Base-by-base conservation (phyloP, 2,329 filamentous ascomycete genomes). In the Aspergillus sp. region DNA sequence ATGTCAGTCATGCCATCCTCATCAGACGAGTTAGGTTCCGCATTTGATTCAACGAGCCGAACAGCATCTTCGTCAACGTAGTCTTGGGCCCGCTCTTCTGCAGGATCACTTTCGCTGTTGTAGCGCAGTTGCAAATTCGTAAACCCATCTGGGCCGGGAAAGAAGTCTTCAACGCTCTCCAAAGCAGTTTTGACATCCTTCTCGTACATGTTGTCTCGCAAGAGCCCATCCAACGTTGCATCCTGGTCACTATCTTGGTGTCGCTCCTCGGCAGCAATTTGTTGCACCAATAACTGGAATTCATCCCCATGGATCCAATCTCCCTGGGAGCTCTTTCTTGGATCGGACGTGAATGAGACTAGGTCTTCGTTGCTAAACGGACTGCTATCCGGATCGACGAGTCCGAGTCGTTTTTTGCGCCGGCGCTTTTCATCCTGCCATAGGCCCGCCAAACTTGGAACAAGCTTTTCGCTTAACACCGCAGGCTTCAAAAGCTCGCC, bases 251-350 rank as follows among this genome's bases (percentile, higher is more conserved):
- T 72, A 25, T 74, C 76, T 39, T 81, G 78, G 5, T 74, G 74
- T 59, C 79, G 82, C 70, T 97, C 92, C 23, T 88, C 80, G 1
- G 76, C 70, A 8, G 90, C 84, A 23, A 96, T 79, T 25, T 83
- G 77, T 31, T 79, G 74, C 2, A 96, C 78, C 64, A 89, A 82
- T 44, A 87, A 79, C 33, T 85, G 81, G 68, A 89, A 93, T 68
- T 96, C 93, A 47, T 91, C 87, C 71, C 98, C 93, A 64, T 97
- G 93, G 55, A 97, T 89, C 93, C 95, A 99, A 0, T 87, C 88
- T n/a, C 87, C 85, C n/a, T 85, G 81, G 40, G 87, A 83, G 2
- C 86, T 85, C 59, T 90, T 83, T 53, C 92, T 84, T 33, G 87
- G 80, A 72, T 95, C 90, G 6, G 91, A 91, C 40, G 92, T 96